Base-by-base conservation (phyloP, 768 basidiomycete species). In the Russula lepida region DNA sequence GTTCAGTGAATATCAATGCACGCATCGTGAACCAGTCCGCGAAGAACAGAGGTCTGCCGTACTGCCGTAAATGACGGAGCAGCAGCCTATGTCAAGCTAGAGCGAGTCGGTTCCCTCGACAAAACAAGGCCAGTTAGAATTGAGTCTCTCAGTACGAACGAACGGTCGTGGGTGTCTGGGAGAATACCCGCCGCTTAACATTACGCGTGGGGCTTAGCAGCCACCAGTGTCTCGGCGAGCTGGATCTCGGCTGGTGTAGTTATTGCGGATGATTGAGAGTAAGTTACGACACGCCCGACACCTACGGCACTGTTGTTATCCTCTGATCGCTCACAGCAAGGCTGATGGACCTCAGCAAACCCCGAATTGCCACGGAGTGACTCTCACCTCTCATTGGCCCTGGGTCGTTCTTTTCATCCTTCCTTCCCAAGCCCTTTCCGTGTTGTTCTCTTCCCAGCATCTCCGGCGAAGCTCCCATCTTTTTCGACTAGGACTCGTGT, bases 241-340 rank as follows among this genome's bases (percentile, higher is more conserved):
- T 54, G 35, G 35, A 21, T 0, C 43, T 15, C 39, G 28, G 11
- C 39, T 43, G 27, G 33, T 12, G 3, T 35, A 51, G 27, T 52
- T 61, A 19, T 28, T 39, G 17, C 47, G 54, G 59, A 55, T 60
- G 47, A 50, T 21, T 17, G 60, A 51, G 43, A 44, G 41, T 32
- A 37, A 37, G 35, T 37, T 37, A 56, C 54, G 23, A 25, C 4
- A 6, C 39, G 47, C 4, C 39, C 19, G 39, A 28, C 25, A 35
- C 55, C 0, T 15, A 37, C 35, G 35, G 49, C 2, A 15, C 49
- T 1, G 11, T 46, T 55, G 33, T 37, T 56, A 27, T 61, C 35
- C 4, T 37, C 60, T 15, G 49, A 56, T 46, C 54, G 60, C 8
- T 35, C 56, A 49, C 54, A 56, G 11, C 48, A 56, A 60, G 54